phyloP scores from a whole-genome alignment of 768 basidiomycete species.

The Sporobolomyces phaffii region DNA sequence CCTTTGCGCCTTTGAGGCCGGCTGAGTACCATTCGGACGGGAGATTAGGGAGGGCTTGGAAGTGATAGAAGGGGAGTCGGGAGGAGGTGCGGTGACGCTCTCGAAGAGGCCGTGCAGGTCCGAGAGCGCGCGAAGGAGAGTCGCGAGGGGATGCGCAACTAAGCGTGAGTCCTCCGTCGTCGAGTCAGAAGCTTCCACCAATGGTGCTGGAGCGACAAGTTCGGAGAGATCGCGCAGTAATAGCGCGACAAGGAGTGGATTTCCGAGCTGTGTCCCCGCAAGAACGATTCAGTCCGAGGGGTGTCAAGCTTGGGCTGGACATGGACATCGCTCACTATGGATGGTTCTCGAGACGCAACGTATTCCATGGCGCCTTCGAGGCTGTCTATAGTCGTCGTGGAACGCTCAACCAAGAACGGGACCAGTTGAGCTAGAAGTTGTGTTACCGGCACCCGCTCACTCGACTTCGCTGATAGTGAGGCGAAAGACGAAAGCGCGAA shows the following conservation, averaged over 20 bases:
- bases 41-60: constrained; percentile 11
- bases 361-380: constrained; percentile 18
- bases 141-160: too few relatives aligned
- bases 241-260: constrained; percentile 13
- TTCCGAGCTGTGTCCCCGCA: constrained; percentile 17
- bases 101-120: constrained; percentile 19
- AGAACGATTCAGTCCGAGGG: too few relatives aligned
- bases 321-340: constrained; percentile 4
- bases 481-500: constrained; percentile 33
- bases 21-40: not conserved
- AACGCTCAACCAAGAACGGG: constrained; percentile 31
- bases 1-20: not conserved
- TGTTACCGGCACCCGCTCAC: constrained; percentile 21
- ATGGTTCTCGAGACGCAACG: constrained; percentile 21
- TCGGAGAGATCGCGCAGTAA: constrained; percentile 15
- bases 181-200: not conserved
- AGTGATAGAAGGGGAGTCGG: not conserved
- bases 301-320: too few relatives aligned
- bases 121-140: constrained; percentile 9
- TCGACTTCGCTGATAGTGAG: constrained; percentile 1
- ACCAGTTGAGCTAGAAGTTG: constrained; percentile 17
- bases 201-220: not conserved
- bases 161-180: too few relatives aligned
- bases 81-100: not conserved
- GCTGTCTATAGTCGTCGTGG: not conserved